Conservation (phyloP, 192 early-diverging fungal genomes). For the Coemansia guatemalensis region DNA sequence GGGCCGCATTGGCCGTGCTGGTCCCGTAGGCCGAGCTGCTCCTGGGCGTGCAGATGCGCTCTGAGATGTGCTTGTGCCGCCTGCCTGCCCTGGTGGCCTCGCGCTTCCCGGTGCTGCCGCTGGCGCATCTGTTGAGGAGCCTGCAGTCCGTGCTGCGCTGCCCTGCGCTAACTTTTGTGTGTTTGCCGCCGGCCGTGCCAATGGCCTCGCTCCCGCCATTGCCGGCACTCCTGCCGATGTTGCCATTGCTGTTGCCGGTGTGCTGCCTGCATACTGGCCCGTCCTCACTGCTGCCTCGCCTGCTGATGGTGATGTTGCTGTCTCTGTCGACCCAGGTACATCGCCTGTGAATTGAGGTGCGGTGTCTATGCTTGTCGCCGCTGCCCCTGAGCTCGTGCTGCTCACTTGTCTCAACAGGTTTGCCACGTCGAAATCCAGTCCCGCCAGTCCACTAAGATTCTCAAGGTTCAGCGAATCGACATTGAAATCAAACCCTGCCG, state of each 20-base stretch:
- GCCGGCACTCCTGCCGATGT: neutral
- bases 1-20: conserved; percentile 6
- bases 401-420: conserved; percentile 44
- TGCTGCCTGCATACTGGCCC: neutral
- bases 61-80: neutral
- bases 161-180: neutral
- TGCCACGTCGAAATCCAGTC: conserved; percentile 45
- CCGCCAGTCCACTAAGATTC: conserved; percentile 21
- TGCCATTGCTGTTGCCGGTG: neutral
- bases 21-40: conserved; percentile 5
- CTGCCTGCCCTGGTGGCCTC: neutral
- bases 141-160: neutral
- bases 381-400: conserved; percentile 9
- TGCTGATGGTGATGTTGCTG: neutral
- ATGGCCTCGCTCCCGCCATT: neutral
- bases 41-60: conserved; percentile 1
- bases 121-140: neutral
- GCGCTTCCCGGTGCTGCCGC: neutral
- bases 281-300: neutral
- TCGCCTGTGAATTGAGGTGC: neutral
- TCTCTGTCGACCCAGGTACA: neutral
- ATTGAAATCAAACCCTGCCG: conserved; percentile 34
- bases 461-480: conserved; percentile 46
- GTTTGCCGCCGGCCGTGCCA: neutral
- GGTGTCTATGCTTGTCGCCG: neutral